These are phyloP conservation scores for Insectozyma bohioensis DNA, from an alignment of 1,139 yeast genomes.

Conservation along the genomic window DNA sequence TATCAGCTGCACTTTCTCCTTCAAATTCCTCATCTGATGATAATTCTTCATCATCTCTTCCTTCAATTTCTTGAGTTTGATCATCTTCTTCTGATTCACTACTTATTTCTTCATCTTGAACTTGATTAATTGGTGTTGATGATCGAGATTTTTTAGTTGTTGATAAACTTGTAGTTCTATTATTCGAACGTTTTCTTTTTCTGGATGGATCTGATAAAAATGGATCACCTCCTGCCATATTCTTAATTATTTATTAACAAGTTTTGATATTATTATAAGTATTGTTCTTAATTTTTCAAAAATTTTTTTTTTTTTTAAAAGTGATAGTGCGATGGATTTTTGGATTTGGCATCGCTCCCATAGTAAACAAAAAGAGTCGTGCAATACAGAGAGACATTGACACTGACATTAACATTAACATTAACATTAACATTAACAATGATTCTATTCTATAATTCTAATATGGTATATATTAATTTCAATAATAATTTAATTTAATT, in stretches of 20 bases:
- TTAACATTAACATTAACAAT: no score
- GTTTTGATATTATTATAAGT: neutral
- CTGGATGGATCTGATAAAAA: constrained; percentile 61
- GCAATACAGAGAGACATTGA: neutral
- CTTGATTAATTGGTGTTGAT: constrained; percentile 10
- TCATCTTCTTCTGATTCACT: constrained; percentile 29
- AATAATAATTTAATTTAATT: no score
- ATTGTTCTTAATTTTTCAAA: constrained; percentile 1
- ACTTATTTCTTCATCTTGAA: constrained; percentile 43
- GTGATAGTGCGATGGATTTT: constrained; percentile 4
- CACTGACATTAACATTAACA: no score
- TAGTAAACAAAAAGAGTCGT: constrained; percentile 1
- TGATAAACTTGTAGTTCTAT: constrained; percentile 20
- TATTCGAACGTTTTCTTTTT: constrained; percentile 46
- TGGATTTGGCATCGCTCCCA: constrained; percentile 1
- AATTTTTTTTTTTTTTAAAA: constrained; percentile 1
- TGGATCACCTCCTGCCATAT: constrained; percentile 60
- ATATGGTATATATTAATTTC: neutral
- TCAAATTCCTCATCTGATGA: constrained; percentile 71
- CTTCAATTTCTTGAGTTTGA: constrained; percentile 18
- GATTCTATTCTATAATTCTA: no score
- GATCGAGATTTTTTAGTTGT: constrained; percentile 16
- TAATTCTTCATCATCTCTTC: constrained; percentile 35
- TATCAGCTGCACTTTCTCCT: constrained; percentile 85
- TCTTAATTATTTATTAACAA: no score